Percentiles rank a stretch among this genome's conserved stretches.
Evolutionary conservation across 1,139 yeast genomes (phyloP).

Genomic region (Suhomyces anneliseae): DNA sequence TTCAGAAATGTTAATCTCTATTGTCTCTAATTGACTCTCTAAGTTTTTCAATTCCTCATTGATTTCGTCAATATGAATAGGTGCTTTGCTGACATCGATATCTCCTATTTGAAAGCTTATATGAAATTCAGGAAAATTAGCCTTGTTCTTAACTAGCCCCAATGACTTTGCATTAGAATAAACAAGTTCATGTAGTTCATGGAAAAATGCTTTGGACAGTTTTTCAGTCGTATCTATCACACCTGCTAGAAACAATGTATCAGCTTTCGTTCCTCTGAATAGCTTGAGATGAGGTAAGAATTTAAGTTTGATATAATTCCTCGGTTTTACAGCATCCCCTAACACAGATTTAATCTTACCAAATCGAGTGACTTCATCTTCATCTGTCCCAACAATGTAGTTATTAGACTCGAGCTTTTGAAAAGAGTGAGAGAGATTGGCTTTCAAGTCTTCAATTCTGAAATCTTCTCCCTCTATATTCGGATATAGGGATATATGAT

Average conservation of each 20-base stretch:
- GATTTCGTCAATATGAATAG: background rate
- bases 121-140: constrained; percentile 7
- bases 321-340: constrained; percentile 6
- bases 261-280: constrained; percentile 4
- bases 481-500: constrained; percentile 19
- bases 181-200: constrained; percentile 8
- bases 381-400: constrained; percentile 7
- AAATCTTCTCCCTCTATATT: constrained; percentile 15
- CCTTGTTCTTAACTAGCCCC: background rate
- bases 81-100: background rate
- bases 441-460: constrained; percentile 11
- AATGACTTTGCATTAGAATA: constrained; percentile 8
- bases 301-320: constrained; percentile 8
- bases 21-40: constrained; percentile 6
- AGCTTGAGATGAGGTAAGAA: constrained; percentile 9
- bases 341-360: constrained; percentile 5
- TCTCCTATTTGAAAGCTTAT: constrained; percentile 13
- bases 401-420: constrained; percentile 4
- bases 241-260: constrained; percentile 13
- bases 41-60: constrained; percentile 4
- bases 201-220: constrained; percentile 5
- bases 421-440: constrained; percentile 10
- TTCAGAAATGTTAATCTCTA: constrained; percentile 8
- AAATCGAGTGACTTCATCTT: constrained; percentile 5
- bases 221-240: constrained; percentile 4